phyloP scores from a whole-genome alignment of 495 filamentous ascomycete species.

The Lasiosphaeris hirsuta region DNA sequence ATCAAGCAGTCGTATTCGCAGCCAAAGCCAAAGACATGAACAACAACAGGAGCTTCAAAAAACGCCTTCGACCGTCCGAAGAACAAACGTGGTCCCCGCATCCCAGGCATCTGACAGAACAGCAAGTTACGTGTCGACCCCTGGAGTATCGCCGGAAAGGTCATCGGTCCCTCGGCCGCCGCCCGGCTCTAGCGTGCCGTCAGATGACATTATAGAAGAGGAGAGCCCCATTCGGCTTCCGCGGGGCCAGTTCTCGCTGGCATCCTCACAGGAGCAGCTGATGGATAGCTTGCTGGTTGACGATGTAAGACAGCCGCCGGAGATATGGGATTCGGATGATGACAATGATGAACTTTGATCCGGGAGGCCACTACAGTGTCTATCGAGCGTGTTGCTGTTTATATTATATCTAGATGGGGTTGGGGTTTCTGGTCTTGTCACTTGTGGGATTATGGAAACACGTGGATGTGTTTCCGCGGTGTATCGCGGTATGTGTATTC shows the following conservation, averaged over 20 bases:
- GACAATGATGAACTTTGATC: conserved; percentile 27
- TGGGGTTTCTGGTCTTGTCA: no score
- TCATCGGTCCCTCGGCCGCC: conserved; percentile 25
- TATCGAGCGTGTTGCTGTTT: no score
- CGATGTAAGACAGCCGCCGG: conserved; percentile 40
- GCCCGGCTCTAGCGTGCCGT: conserved; percentile 11
- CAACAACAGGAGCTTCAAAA: neutral
- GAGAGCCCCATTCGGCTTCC: conserved; percentile 10
- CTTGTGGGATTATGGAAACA: no score
- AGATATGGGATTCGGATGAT: conserved; percentile 45
- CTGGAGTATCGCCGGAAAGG: conserved; percentile 5
- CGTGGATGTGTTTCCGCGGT: no score
- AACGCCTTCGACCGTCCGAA: neutral
- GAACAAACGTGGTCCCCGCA: conserved; percentile 22
- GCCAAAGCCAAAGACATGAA: conserved; percentile 3
- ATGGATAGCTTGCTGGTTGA: conserved; percentile 54
- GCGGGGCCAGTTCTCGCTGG: neutral
- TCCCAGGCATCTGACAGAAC: conserved; percentile 43
- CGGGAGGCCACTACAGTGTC: neutral
- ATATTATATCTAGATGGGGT: no score
- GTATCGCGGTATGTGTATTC: no score
- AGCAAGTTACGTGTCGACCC: conserved; percentile 35
- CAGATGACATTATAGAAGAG: conserved; percentile 11
- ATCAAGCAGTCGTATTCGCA: conserved; percentile 13
- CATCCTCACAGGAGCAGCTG: conserved; percentile 45